Base-by-base conservation (phyloP, 1,284 basidiomycete species). In the Volvariella surrecta region DNA sequence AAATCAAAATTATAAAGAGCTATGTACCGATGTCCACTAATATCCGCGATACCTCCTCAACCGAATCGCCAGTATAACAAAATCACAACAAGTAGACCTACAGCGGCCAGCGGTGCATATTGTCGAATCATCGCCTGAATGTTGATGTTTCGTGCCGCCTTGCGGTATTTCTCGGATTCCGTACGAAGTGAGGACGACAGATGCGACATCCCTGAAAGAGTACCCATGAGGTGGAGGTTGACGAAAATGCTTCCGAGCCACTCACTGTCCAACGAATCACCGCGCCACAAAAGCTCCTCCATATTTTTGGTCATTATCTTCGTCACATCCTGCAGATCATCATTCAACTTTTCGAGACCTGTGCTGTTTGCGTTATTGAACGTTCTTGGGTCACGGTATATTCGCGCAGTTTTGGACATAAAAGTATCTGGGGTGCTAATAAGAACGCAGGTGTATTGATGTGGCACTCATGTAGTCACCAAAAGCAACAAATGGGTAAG, bases 251-350 rank as follows among this genome's bases (percentile, higher is more conserved):
- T 28, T 9, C 24, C 24, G 11, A 37, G 37, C 30, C 21, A 62
- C 85, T 54, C 57, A 93, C 94, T 78, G 61, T 98, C 95, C 48
- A 99, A 72, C 32, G 90, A 94, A 61, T 99, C 95, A 17, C 95
- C 95, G 60, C 95, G 74, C 95, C 94, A 98, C 31, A 99, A 68
- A 45, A 99, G 68, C 64, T 99, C 96, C 63, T 99, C 96, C 95
- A 99, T 99, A 61, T 99, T 99, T 71, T 99, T 99, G n/a, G 95
- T 98, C 96, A 99, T 99, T 66, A 99, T 98, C 53, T 90, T 73
- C 40, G 95, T 98, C 46, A 99, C 95, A 56, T 99, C 95, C 58
- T 95, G 91, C 42, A 99, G 68, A 54, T 99, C 95, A 58, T 94
- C 92, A 59, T 98, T 98, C 39, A 99, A 72, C 61, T 77, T 83